Evolutionary conservation across 495 filamentous ascomycete genomes (phyloP), one percentile per base, ranked within the genome.

Genomic region (Daldinia caldariorum): DNA sequence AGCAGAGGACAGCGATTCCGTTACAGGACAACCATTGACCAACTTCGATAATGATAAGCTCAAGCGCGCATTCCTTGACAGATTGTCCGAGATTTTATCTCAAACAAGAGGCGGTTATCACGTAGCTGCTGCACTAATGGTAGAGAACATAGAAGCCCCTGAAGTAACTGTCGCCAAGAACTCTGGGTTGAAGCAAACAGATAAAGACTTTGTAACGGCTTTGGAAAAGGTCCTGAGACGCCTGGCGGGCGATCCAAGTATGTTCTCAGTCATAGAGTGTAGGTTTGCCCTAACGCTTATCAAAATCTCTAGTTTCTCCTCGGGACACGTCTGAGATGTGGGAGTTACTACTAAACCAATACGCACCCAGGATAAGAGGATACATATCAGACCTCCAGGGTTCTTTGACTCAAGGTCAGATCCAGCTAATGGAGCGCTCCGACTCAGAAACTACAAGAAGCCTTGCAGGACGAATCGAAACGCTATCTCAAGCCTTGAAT

Each of bases 61-160:
- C 1, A 57, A 38, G 34, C 53, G 53, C 34, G 53, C 32, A 20
- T 38, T 57, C 12, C 53, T 57, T 38, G 53, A 57, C n/a, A 14
- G 53, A 16, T 16, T 57, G 12, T 57, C 53, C n/a, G 53, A 57
- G 16, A 37, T 38, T 37, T 13, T 57, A 10, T 57, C 53, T 6
- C 31, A 34, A 16, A 20, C 53, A 6, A 57, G n/a, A 38, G 53
- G 32, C 9, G 53, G 53, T 2, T 22, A 35, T 38, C 31, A 57
- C 37, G 53, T 57, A 32, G 31, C 53, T 57, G 53, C 53, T 20
- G 18, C 53, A 20, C 31, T 57, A n/a, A 34, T 57, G 53, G 18
- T 20, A n/a, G 53, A 57, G 3, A 18, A 20, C 31, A 1, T 7
- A 32, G 53, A n/a, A 16, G 16, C 4, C 16, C n/a, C 53, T 10